Percentiles rank a stretch among this genome's conserved stretches.
Conservation (phyloP, 106 monocot species). For the Vanilla planifolia region DNA sequence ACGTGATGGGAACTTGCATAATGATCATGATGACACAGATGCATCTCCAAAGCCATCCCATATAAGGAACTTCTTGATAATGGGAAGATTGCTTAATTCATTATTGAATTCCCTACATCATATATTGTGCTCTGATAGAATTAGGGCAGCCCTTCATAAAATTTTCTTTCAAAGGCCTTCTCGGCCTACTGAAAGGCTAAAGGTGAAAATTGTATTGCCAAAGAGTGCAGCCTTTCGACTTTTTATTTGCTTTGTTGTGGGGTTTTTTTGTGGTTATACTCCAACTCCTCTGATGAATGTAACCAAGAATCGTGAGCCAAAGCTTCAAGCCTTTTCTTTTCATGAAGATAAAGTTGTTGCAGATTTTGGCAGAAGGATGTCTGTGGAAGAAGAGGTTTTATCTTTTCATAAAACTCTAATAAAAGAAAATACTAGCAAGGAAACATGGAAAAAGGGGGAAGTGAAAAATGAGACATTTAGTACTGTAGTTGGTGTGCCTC, state of each 20-base stretch:
- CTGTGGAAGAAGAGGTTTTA: conserved; percentile 7
- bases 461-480: conserved; percentile 12
- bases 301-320: conserved; percentile 22
- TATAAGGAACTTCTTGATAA: conserved; percentile 21
- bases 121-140: conserved; percentile 4
- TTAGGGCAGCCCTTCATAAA: conserved; percentile 14
- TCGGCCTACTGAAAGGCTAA: conserved; percentile 31
- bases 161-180: conserved; percentile 20
- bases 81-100: conserved; percentile 29
- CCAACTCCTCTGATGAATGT: conserved; percentile 40
- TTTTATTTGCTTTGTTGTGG: conserved; percentile 47
- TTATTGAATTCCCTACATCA: conserved; percentile 19
- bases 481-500: not conserved
- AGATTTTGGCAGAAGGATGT: conserved; percentile 1
- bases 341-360: conserved; percentile 17
- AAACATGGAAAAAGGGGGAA: conserved; percentile 7
- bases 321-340: conserved; percentile 33
- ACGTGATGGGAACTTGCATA: conserved; percentile 27
- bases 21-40: conserved; percentile 24
- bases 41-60: conserved; percentile 31
- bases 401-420: not conserved
- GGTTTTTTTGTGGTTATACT: conserved; percentile 44
- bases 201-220: conserved; percentile 22
- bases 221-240: conserved; percentile 26
- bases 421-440: conserved; percentile 4